Percentiles rank a stretch among this genome's conserved stretches.
Conservation (phyloP, 2,329 filamentous ascomycete species). For the Arthrobotrys sinensis region DNA sequence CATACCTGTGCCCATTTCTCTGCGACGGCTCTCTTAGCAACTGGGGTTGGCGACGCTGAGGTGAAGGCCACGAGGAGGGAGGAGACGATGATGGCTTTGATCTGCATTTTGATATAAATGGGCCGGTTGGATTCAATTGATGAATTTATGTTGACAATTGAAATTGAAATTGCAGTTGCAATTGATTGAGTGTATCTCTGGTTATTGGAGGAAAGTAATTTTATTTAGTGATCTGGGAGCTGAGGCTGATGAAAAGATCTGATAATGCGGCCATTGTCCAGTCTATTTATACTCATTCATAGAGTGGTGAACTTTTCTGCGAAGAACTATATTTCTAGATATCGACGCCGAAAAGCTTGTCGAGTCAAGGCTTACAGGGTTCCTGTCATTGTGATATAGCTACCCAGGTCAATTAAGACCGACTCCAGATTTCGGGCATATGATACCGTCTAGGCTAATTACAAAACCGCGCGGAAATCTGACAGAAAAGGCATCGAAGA, state of each 20-base stretch:
- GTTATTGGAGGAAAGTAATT: neutral
- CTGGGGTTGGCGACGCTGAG: conserved; percentile 14
- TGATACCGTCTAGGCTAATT: conserved; percentile 29
- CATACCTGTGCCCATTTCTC: conserved; percentile 16
- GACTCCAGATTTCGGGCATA: conserved; percentile 18
- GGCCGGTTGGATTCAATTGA: neutral
- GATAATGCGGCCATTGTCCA: neutral
- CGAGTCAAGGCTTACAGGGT: conserved; percentile 29
- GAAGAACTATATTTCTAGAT: neutral
- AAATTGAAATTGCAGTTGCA: neutral
- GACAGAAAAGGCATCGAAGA: neutral
- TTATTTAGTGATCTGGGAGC: neutral
- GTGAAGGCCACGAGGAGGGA: conserved; percentile 18
- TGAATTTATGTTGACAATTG: neutral
- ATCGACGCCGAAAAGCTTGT: conserved; percentile 17
- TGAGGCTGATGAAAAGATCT: conserved; percentile 6
- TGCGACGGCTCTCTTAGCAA: neutral
- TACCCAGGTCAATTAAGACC: neutral
- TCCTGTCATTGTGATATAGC: neutral
- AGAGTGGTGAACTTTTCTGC: too few species aligned
- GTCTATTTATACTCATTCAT: conserved; percentile 10
- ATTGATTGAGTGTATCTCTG: neutral
- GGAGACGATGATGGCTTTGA: conserved; percentile 14
- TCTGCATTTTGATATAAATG: conserved; percentile 11
- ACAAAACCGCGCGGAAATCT: neutral